Percentiles rank a stretch among this genome's conserved stretches.
Evolutionary conservation across 805 yeast species (phyloP).

Genomic region (Saturnispora saitoi): DNA sequence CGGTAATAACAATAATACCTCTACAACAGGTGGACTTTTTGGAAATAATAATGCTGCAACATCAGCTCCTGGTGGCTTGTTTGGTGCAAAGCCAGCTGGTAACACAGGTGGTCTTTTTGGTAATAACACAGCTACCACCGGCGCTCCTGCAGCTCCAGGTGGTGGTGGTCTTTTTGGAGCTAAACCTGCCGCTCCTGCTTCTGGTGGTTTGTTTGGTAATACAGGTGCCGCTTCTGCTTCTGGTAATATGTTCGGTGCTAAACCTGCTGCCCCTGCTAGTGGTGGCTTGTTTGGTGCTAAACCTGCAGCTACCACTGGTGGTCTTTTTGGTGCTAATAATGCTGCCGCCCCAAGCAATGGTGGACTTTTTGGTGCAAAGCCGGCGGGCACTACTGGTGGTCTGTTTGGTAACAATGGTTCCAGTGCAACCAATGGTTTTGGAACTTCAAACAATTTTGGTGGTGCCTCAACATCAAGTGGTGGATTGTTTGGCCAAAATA

Average conservation of each 20-base stretch:
- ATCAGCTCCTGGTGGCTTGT: conserved; percentile 17
- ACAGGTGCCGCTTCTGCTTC: conserved; percentile 29
- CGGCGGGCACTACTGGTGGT: conserved; percentile 13
- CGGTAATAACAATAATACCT: conserved; percentile 25
- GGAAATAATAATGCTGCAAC: conserved; percentile 19
- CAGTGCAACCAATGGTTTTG: conserved; percentile 29
- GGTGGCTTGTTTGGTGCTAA: conserved; percentile 24
- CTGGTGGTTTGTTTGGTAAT: conserved; percentile 32
- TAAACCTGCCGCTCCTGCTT: conserved; percentile 25
- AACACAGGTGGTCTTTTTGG: conserved; percentile 33
- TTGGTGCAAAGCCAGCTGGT: conserved; percentile 19
- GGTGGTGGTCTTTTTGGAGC: conserved; percentile 31
- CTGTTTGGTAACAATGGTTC: conserved; percentile 16
- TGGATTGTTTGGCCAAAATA: conserved; percentile 23
- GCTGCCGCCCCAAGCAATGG: conserved; percentile 9
- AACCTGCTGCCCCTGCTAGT: neutral
- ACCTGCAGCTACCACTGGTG: conserved; percentile 23
- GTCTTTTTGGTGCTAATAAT: conserved; percentile 30
- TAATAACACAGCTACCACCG: too few relatives aligned
- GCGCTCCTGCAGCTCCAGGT: conserved; percentile 17
- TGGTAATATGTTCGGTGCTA: conserved; percentile 26
- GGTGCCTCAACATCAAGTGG: conserved; percentile 15
- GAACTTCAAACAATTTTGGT: conserved; percentile 25
- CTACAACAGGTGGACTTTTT: conserved; percentile 19
- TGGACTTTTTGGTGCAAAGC: conserved; percentile 12